Evolutionary conservation across 352 stramenopile genomes (phyloP), one percentile per base, ranked within the genome.

Genomic region (Phytophthora tubulina): DNA sequence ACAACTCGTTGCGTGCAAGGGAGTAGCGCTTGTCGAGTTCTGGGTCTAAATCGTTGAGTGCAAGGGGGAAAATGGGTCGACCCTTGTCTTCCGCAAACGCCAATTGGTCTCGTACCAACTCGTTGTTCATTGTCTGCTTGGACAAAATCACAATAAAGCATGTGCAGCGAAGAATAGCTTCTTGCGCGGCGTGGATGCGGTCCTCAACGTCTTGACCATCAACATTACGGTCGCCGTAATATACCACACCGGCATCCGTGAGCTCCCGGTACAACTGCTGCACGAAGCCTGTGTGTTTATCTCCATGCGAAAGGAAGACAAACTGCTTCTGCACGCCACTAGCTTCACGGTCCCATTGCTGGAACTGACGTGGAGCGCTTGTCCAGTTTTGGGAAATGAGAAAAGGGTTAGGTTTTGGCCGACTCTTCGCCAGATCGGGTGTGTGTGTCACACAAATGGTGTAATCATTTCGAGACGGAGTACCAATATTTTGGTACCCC

Each of bases 51-150:
- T 95, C 84, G 46, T 93, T 93, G 11, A 95, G 66, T n/a, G 89
- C 74, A 35, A 96, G 70, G 0, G 89, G 89, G 67, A 93, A 93
- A 69, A 96, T 95, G 1, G 88, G 85, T 4, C 88, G 86, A 0
- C 80, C 81, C 68, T 96, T 96, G 75, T 96, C 89, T 51, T 96
- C 89, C 4, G 89, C 89, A 59, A 93, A 94, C 15, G 87, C 89
- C 21, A 96, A 73, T 50, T 96, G 89, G 52, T 96, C 89, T 32
- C 86, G 84, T 11, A 96, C 83, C n/a, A 96, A 62, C 60, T 94
- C 83, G 45, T 75, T 95, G 17, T 36, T 57, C 56, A 92, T 87
- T 2, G 84, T 95, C 42, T 94, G 77, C 48, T 80, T 81, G 6
- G 89, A 96, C 5, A 96, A 41, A n/a, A 96, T 75, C 8, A 94